Evolutionary conservation across 129 eudicot genomes (phyloP), one percentile per base, ranked within the genome.

Genomic region (Heracleum sosnowskyi): DNA sequence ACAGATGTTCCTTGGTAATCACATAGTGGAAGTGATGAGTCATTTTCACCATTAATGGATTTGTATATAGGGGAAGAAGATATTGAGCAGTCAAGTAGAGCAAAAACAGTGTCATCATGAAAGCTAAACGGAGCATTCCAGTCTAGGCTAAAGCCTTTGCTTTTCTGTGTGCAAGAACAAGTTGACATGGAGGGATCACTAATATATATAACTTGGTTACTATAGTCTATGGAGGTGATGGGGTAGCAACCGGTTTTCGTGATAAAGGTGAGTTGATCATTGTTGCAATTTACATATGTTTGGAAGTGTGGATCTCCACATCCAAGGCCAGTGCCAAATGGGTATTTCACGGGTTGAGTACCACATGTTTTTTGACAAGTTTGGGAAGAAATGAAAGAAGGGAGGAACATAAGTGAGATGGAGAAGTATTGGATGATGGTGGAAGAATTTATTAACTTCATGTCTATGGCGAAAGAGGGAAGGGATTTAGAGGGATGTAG

Each of bases 261-360:
- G 82, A 79, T 79, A 87, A 89, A 88, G 31, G 93, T 88, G 80
- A 94, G 96, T 44, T 86, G 91, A 51, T 90, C 88, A 22, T 84
- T 76, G 78, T 78, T 85, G 89, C 98, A 94, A 26, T 86, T 78
- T 22, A 94, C 85, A 62, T 81, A 83, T 15, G 87, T 86, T 66
- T 87, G 90, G 89, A 91, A 94, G 49, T 93, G 93, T 4, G 96
- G 97, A 79, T 93, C 96, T 15, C 98, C 98, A 35, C 98, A 94
- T 8, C 98, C 98, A 0, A 82, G 83, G 70, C 93, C 92, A 2
- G 93, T 86, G 66, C 98, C 98, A 15, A 94, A 91, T 16, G 98
- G 98, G 84, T 94, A 91, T 35, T 84, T 90, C 47, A 94, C 68
- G 2, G 87, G 89, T 73, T 81, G 29, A 4, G 75, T 75, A 80